Evolutionary conservation across 225 moss, liverwort and hornwort species (phyloP).

Genomic region (Climacium dendroides): DNA sequence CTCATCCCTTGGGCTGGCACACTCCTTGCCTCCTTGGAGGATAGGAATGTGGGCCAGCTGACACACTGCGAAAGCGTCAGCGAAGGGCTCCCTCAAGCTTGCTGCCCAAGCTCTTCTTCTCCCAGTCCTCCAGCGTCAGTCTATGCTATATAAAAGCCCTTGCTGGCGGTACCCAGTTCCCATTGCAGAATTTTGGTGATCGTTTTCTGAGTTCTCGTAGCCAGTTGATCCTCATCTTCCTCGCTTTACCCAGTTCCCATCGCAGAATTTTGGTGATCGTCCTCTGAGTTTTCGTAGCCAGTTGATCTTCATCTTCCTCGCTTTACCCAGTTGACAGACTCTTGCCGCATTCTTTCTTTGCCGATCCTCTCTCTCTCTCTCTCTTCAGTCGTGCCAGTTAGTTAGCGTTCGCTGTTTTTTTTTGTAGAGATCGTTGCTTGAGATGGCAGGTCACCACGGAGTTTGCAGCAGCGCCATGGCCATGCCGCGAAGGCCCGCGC

Average conservation of each 20-base stretch:
- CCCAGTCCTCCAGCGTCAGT: too few species aligned
- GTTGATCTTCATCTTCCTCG: neutral
- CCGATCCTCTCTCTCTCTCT: neutral
- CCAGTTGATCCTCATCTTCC: neutral
- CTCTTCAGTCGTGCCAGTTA: neutral
- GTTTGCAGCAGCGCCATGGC: neutral
- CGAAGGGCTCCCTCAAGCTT: neutral
- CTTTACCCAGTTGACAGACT: neutral
- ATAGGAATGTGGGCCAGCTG: neutral
- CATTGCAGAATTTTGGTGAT: neutral
- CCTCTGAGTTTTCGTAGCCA: neutral
- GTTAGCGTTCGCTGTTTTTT: neutral
- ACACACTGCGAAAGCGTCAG: neutral
- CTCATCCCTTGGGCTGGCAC: neutral
- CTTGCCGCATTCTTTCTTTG: neutral
- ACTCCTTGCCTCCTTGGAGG: too few species aligned
- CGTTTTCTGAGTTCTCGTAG: neutral
- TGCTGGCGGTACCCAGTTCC: neutral
- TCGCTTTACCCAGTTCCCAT: neutral
- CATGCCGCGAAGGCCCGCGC: neutral
- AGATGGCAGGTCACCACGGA: neutral
- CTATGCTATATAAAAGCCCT: neutral
- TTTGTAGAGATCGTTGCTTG: neutral
- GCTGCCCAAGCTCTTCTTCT: neutral
- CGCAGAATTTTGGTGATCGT: neutral